Evolutionary conservation across 129 eudicot species (phyloP).

Genomic region (Ambrosia artemisiifolia): DNA sequence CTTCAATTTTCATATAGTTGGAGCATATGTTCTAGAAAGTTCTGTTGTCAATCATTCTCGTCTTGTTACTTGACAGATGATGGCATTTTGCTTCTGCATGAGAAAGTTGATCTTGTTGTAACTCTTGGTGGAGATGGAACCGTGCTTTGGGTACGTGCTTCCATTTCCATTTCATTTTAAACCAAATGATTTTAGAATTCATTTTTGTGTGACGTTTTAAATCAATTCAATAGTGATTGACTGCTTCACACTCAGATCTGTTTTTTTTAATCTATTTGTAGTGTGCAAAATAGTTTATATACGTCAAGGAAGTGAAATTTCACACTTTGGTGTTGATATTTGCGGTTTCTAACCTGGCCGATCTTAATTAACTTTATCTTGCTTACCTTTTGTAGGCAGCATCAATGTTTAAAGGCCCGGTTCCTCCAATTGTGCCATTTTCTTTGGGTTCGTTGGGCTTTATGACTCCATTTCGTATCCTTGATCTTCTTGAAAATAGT

Average conservation of each 20-base stretch:
- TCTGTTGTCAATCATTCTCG: conserved; percentile 8
- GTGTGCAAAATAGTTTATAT: not conserved
- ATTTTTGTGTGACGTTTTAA: not conserved
- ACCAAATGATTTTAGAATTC: not conserved
- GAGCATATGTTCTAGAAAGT: conserved; percentile 26
- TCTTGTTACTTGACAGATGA: conserved; percentile 49
- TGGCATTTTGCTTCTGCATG: conserved; percentile 62
- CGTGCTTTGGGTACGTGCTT: conserved; percentile 91
- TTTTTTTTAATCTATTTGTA: not conserved
- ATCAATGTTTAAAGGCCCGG: conserved; percentile 95
- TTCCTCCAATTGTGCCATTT: conserved; percentile 96
- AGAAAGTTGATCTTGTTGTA: conserved; percentile 89
- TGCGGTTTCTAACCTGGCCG: not conserved
- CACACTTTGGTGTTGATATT: not conserved
- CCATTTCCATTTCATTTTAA: conserved; percentile 4
- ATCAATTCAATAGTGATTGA: too few species aligned
- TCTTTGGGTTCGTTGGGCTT: conserved; percentile 94
- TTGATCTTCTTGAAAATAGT: conserved; percentile 23
- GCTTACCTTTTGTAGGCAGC: conserved; percentile 71
- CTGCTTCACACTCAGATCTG: not conserved
- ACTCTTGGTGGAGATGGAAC: conserved; percentile 99
- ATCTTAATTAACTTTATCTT: not conserved
- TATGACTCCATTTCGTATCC: conserved; percentile 99
- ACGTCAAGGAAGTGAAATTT: conserved; percentile 2
- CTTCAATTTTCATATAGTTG: conserved; percentile 11